phyloP scores from a whole-genome alignment of 2,329 filamentous ascomycete genomes.

The Blastomyces emzantsi region DNA sequence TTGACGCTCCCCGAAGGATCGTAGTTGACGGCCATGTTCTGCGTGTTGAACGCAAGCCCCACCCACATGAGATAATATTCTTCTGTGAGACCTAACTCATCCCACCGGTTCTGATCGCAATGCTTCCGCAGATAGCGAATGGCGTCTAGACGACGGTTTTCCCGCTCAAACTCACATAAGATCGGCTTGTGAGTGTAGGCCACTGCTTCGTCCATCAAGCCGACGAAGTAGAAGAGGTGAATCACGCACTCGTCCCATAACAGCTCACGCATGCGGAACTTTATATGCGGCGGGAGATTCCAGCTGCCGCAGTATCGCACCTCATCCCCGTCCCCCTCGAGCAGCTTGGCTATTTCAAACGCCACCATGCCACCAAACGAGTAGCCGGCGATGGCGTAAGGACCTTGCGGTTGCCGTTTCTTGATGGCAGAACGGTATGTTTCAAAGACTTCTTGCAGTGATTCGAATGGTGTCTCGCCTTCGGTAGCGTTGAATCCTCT shows the following conservation, averaged over 20 bases:
- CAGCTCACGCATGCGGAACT: conserved; percentile 32
- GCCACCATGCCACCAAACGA: conserved; percentile 41
- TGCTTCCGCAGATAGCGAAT: conserved; percentile 13
- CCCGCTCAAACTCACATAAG: conserved; percentile 17
- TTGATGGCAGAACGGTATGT: conserved; percentile 35
- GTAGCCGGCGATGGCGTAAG: conserved; percentile 44
- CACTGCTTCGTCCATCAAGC: conserved; percentile 26
- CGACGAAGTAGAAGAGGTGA: conserved; percentile 34
- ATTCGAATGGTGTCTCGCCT: conserved; percentile 28
- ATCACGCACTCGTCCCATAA: conserved; percentile 31
- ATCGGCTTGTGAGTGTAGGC: conserved; percentile 14
- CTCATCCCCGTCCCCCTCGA: conserved; percentile 29
- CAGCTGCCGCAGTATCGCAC: conserved; percentile 37
- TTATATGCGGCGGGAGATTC: conserved; percentile 42
- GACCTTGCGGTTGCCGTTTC: conserved; percentile 37
- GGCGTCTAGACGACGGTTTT: conserved; percentile 2
- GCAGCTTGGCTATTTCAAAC: conserved; percentile 41
- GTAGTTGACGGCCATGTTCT: conserved; percentile 34
- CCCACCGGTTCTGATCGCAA: conserved; percentile 17
- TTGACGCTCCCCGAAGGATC: conserved; percentile 31
- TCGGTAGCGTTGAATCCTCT: conserved; percentile 30
- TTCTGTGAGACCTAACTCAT: conserved; percentile 27
- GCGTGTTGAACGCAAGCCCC: conserved; percentile 26
- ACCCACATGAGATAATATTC: conserved; percentile 18
- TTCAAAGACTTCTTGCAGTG: conserved; percentile 31